These are phyloP conservation scores for Lolium rigidum DNA, from an alignment of 176 grass and related monocot genomes.

Conservation along the genomic window DNA sequence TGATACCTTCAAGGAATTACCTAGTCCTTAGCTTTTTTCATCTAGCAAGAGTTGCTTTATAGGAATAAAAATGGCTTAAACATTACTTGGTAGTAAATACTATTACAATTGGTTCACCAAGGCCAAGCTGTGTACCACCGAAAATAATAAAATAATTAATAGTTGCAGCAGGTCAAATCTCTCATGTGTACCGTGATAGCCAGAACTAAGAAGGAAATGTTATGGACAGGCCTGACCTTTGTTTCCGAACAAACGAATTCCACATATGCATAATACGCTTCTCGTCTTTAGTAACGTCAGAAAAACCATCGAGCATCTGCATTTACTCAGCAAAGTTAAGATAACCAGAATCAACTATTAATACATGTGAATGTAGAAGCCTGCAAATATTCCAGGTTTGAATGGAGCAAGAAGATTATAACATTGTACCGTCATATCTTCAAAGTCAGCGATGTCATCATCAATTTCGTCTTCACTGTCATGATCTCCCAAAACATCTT, in stretches of 20 bases:
- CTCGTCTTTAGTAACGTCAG: constrained; percentile 76
- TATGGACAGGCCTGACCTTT: constrained; percentile 58
- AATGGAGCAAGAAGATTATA: constrained; percentile 33
- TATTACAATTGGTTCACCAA: no score
- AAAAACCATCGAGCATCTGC: constrained; percentile 89
- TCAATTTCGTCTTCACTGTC: constrained; percentile 97
- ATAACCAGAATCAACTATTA: constrained; percentile 23
- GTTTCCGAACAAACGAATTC: constrained; percentile 91
- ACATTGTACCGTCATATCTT: constrained; percentile 71
- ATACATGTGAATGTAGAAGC: constrained; percentile 8
- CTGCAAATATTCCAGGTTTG: constrained; percentile 7
- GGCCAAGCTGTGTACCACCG: no score
- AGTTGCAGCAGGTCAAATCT: constrained; percentile 9
- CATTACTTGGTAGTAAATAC: no score
- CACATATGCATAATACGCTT: constrained; percentile 88
- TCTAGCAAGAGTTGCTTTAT: neutral
- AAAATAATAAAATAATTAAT: neutral
- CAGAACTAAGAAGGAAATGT: constrained; percentile 5
- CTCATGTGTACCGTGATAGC: constrained; percentile 11
- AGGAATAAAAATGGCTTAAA: neutral
- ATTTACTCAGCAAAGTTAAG: constrained; percentile 18
- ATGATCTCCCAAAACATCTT: constrained; percentile 70
- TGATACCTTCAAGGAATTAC: neutral
- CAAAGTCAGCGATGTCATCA: constrained; percentile 85
- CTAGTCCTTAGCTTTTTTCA: neutral